Evolutionary conservation across 2,329 filamentous ascomycete species (phyloP), one percentile per base, ranked within the genome.

Genomic region (Pseudopyricularia javanii): DNA sequence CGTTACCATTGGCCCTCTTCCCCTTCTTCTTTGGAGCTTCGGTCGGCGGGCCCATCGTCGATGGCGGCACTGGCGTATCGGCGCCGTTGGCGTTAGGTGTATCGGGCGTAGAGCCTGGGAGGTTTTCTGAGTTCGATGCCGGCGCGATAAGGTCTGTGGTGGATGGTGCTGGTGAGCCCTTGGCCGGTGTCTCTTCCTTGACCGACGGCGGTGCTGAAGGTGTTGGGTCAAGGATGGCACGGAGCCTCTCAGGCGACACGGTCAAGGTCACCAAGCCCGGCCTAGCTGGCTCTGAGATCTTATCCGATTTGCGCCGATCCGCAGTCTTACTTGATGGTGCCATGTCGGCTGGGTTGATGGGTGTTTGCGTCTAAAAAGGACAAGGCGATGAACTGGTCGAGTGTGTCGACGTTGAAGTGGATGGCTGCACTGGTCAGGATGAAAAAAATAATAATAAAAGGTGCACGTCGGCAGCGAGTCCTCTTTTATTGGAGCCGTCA

Each of bases 1-100:
- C 75, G 70, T 86, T 85, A 54, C 59, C 45, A 37, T 56, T 58
- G 12, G 74, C 75, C 58, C 85, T 79, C 66, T 89, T 86, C 33
- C 84, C 83, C 68, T 91, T 91, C 73, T 88, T 89, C 74, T 88
- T 90, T 12, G 75, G 71, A 7, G 75, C 81, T 53, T 81, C 78
- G 47, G 68, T 66, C 34, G 80, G 81, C 49, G 81, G 81, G 5
- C 74, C 78, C 80, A 84, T 83, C 56, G 67, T 66, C 6, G 73
- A 67, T 24, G 78, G 73, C 24, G 61, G 59, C 20, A 69, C 75
- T 7, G 80, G 78, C 12, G 80, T 82, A 12, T n/a, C 17, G 37
- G 37, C 17, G 59, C 74, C 76, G 48, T 70, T 74, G 40, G 75
- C 68, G 22, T 71, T 74, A 14, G 80, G 80, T 15, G 81, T 85